Evolutionary conservation across 148 eudicot species (phyloP), one percentile per base, ranked within the genome.

Genomic region (Silene latifolia): DNA sequence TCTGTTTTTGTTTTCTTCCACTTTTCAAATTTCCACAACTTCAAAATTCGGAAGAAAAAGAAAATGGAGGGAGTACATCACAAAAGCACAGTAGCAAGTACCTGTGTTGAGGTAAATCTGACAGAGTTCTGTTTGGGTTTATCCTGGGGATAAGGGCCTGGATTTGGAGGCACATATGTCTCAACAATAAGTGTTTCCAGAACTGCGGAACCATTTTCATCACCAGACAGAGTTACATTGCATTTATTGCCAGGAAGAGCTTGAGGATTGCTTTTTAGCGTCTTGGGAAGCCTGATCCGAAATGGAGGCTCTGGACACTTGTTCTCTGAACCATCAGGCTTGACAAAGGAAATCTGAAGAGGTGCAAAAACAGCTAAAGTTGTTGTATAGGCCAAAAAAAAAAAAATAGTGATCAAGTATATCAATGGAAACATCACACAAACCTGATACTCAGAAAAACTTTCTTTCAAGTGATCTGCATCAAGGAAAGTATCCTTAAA

Each of bases 141-240:
- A 83, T 95, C 98, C 74, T 92, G 97, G 60, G 98, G 98, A 84
- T 95, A 95, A 78, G 98, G 98, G 77, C 98, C 98, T 56, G 92
- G 98, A 79, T 95, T 89, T 79, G 97, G 93, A 83, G 98, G 98
- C 46, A 92, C 76, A 84, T 95, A 95, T 62, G 97, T 83, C 86
- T 95, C 96, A 56, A 92, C 92, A 76, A 89, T 76, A 73, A 95
- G 97, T 59, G 87, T 76, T 72, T 87, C 89, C 80, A 80, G 89
- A 74, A 75, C 87, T 76, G 85, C 66, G 66, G 72, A 75, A 59
- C 11, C 85, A 60, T 78, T 82, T 72, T 64, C 83, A 69, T 74
- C 74, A 74, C 80, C 76, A 24, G 65, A 72, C 62, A 81, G 78
- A 74, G 77, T 62, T 65, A 67, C 39, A 71, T 72, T 67, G 59